Percentiles rank a stretch among this genome's conserved stretches.
phyloP scores from a whole-genome alignment of 1,284 basidiomycete species.

The Ceratobasidium sp. region DNA sequence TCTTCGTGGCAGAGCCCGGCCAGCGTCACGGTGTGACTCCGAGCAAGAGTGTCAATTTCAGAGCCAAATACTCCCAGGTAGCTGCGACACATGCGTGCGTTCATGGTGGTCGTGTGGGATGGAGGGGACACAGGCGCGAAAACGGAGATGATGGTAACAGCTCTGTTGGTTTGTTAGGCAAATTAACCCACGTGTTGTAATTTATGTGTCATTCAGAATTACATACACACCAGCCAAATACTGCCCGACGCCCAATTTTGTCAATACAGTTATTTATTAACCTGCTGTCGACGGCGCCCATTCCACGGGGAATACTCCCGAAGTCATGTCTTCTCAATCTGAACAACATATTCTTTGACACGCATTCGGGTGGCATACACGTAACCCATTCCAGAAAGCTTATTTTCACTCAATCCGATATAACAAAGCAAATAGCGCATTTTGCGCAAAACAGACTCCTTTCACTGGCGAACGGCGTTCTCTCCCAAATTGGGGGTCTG shows the following conservation, averaged over 20 bases:
- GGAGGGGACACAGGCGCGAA: background rate
- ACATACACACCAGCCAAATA: conserved; percentile 26
- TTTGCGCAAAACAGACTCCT: background rate
- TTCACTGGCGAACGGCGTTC: conserved; percentile 12
- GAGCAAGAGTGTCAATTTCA: conserved; percentile 25
- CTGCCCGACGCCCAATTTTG: background rate
- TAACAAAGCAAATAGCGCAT: background rate
- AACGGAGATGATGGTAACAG: background rate
- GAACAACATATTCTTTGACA: too few relatives aligned
- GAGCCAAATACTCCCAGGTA: conserved; percentile 41
- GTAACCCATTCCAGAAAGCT: background rate
- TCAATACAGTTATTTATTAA: background rate
- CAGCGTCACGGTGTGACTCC: background rate
- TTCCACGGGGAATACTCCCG: background rate
- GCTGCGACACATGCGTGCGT: conserved; percentile 25
- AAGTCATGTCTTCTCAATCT: too few relatives aligned
- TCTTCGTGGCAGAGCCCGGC: background rate
- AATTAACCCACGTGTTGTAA: conserved; percentile 26
- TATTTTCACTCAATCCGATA: background rate
- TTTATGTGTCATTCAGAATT: conserved; percentile 3
- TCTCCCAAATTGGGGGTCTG: conserved; percentile 15
- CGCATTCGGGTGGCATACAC: background rate
- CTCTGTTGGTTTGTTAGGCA: background rate
- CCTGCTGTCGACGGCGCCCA: background rate
- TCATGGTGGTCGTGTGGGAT: background rate